Conservation (phyloP, 306 rosid genomes). For the Corylus heterophylla region DNA sequence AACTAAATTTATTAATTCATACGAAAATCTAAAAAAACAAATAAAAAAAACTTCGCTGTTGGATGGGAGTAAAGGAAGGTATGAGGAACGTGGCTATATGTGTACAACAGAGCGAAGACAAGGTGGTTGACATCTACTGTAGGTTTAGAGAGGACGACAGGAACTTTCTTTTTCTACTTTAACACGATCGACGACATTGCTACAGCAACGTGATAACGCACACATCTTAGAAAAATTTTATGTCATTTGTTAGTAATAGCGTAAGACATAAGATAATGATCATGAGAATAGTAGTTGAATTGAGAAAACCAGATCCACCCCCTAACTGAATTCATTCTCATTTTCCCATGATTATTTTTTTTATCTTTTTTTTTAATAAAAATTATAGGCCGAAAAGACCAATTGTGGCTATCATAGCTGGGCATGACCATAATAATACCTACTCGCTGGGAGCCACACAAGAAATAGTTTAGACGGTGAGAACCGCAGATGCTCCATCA, state of each 20-base stretch:
- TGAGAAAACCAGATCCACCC: background rate
- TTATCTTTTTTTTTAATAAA: no score
- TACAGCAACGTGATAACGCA: background rate
- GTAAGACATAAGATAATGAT: background rate
- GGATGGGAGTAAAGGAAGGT: background rate
- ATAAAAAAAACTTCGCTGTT: no score
- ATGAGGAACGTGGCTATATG: background rate
- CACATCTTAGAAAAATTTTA: background rate
- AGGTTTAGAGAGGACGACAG: background rate
- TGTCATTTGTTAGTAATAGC: background rate
- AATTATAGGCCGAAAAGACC: rapidly evolving
- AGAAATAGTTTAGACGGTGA: no score
- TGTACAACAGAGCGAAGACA: background rate
- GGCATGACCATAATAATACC: no score
- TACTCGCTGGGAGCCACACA: no score
- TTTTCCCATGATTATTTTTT: background rate
- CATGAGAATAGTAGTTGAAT: background rate
- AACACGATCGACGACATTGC: background rate
- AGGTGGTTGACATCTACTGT: background rate
- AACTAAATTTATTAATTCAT: no score
- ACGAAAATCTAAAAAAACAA: no score
- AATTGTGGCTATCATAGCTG: no score
- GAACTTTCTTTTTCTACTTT: no score
- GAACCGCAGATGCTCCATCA: no score
- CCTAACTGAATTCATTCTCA: background rate